These are phyloP conservation scores for Trichoderma sp. DNA, from an alignment of 2,329 filamentous ascomycete species.

Conservation along the genomic window DNA sequence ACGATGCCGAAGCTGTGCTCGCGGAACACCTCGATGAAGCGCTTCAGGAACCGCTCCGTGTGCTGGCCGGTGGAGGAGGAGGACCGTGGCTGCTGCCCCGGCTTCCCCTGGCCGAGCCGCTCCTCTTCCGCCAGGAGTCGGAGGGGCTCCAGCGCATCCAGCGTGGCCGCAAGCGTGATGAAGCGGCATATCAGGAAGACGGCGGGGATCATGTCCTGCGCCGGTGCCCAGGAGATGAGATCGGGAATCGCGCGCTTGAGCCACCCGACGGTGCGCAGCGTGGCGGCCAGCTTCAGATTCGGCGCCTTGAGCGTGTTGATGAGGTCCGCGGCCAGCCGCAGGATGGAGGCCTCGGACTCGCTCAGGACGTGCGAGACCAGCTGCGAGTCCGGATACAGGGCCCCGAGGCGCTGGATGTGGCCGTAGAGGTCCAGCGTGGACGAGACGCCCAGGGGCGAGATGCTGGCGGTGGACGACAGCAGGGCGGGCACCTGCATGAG, in stretches of 20 bases:
- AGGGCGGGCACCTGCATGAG: slow-evolving; percentile 87
- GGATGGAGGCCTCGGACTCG: slow-evolving; percentile 86
- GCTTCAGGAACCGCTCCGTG: slow-evolving; percentile 89
- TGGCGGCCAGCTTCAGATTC: slow-evolving; percentile 82
- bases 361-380: slow-evolving; percentile 71
- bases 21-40: slow-evolving; percentile 95
- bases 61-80: slow-evolving; percentile 69
- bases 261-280: slow-evolving; percentile 90
- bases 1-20: slow-evolving; percentile 97
- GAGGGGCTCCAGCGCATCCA: slow-evolving; percentile 82
- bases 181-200: slow-evolving; percentile 87
- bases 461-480: slow-evolving; percentile 75
- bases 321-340: slow-evolving; percentile 82
- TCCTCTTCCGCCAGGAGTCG: slow-evolving; percentile 90
- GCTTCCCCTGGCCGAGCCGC: slow-evolving; percentile 51
- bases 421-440: slow-evolving; percentile 88
- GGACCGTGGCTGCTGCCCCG: slow-evolving; percentile 53
- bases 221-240: slow-evolving; percentile 46
- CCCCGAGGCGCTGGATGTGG: slow-evolving; percentile 86
- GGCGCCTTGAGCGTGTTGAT: slow-evolving; percentile 75
- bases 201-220: slow-evolving; percentile 73
- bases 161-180: slow-evolving; percentile 74
- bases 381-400: slow-evolving; percentile 77
- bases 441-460: slow-evolving; percentile 73
- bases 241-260: slow-evolving; percentile 85